A percentile compares a stretch with the other conserved stretches of the same genome.
phyloP scores from a whole-genome alignment of 108 stramenopile genomes.

The Nitzschia palea region DNA sequence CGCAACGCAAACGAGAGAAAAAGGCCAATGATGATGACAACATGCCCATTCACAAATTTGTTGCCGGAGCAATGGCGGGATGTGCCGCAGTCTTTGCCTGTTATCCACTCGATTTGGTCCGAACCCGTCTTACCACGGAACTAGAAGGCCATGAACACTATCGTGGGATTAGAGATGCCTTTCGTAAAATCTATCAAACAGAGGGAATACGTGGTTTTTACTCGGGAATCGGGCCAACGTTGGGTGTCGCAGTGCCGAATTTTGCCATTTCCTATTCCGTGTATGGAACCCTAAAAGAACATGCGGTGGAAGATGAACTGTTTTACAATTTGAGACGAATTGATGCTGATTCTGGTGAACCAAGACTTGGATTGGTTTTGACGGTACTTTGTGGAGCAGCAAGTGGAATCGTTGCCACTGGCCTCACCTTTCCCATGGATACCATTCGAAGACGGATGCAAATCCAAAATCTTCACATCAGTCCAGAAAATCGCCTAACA shows the following conservation, averaged over 20 bases:
- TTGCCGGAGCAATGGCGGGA: constrained; percentile 87
- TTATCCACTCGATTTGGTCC: constrained; percentile 92
- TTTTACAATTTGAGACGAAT: constrained; percentile 88
- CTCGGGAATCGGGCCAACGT: constrained; percentile 83
- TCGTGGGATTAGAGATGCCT: constrained; percentile 82
- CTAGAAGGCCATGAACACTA: constrained; percentile 81
- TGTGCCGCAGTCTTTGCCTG: constrained; percentile 83
- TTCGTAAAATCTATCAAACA: constrained; percentile 69
- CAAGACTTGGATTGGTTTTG: constrained; percentile 67
- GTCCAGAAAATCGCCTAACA: constrained; percentile 55
- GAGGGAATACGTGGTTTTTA: constrained; percentile 89
- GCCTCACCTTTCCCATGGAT: constrained; percentile 90
- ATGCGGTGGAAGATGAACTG: constrained; percentile 80
- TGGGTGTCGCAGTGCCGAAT: constrained; percentile 92
- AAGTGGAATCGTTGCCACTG: constrained; percentile 74
- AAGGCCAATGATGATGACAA: constrained; percentile 2
- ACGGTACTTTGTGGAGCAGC: constrained; percentile 82
- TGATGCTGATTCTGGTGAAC: constrained; percentile 77
- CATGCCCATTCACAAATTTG: constrained; percentile 62
- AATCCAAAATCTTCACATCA: constrained; percentile 82
- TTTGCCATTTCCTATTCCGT: constrained; percentile 89
- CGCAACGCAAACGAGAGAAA: constrained; percentile 5
- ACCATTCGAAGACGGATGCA: constrained; percentile 91
- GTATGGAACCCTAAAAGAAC: constrained; percentile 89
- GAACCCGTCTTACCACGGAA: constrained; percentile 91